These are phyloP conservation scores for Schoenoplectus tabernaemontani DNA, from an alignment of 202 grass and related monocot genomes.

Conservation along the genomic window DNA sequence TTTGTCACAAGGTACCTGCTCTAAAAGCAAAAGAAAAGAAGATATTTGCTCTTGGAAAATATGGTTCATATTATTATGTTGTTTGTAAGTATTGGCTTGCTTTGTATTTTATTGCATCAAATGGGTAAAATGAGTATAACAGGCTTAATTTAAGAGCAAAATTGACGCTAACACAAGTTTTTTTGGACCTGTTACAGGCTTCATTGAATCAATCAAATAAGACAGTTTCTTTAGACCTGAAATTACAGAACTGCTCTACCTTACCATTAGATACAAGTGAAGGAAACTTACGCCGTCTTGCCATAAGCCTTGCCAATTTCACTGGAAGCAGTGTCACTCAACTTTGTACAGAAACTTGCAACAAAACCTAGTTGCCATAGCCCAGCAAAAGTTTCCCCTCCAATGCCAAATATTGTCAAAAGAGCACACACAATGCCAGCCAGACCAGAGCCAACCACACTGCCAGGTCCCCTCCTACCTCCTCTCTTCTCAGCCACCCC, in stretches of 20 bases:
- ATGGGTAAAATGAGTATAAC: neutral
- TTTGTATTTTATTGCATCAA: neutral
- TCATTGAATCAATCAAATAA: neutral
- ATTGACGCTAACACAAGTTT: neutral
- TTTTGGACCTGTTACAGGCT: neutral
- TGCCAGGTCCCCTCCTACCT: conserved; percentile 83
- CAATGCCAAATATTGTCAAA: conserved; percentile 54
- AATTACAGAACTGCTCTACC: neutral
- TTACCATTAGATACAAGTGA: neutral
- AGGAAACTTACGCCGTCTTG: conserved; percentile 66
- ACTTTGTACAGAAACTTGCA: conserved; percentile 90
- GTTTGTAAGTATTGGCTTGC: neutral
- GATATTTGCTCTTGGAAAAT: conserved; percentile 9
- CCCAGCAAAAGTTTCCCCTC: conserved; percentile 33
- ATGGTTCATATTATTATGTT: neutral
- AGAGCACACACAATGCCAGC: conserved; percentile 73
- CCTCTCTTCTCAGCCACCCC: conserved; percentile 82
- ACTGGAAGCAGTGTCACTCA: conserved; percentile 86
- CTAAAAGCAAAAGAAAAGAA: conserved; percentile 37
- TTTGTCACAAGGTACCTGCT: conserved; percentile 88
- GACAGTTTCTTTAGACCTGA: neutral
- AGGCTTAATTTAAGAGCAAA: neutral
- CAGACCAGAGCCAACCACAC: conserved; percentile 71
- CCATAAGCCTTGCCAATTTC: conserved; percentile 93
- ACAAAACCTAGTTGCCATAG: conserved; percentile 83